phyloP scores from a whole-genome alignment of 805 yeast genomes.

The Candida palmyrensis region DNA sequence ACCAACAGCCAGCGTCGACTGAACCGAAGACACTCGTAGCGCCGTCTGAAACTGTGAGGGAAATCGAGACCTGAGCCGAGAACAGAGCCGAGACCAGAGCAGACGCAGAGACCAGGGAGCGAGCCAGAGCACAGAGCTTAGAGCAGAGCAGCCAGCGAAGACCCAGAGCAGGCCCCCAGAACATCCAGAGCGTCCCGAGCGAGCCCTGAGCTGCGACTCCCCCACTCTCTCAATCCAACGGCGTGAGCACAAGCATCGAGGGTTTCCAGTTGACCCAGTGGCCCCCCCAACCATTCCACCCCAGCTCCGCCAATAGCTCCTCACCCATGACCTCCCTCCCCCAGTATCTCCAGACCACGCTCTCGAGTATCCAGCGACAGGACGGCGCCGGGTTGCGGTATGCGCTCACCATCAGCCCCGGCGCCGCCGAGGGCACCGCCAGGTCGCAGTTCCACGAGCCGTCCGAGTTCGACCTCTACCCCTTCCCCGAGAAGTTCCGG shows the following conservation, averaged over 20 bases:
- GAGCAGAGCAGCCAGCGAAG: background rate
- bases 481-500: conserved; percentile 32
- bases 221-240: background rate
- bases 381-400: conserved; percentile 1
- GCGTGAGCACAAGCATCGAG: no score
- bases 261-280: no score
- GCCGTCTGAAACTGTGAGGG: no score
- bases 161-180: background rate
- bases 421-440: conserved; percentile 20
- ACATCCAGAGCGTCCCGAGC: background rate
- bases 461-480: conserved; percentile 35
- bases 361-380: background rate
- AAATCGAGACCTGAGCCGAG: no score
- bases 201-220: background rate
- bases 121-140: background rate
- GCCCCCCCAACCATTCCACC: no score
- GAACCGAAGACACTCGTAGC: no score
- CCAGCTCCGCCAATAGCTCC: no score
- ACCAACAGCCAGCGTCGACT: no score
- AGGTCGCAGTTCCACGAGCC: conserved; percentile 32
- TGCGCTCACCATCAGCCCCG: conserved; percentile 33
- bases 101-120: no score
- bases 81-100: no score
- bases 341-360: conserved; percentile 1
- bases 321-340: conserved; percentile 3